Conservation (phyloP, 768 basidiomycete genomes). For the Guyanaporus albipodus region DNA sequence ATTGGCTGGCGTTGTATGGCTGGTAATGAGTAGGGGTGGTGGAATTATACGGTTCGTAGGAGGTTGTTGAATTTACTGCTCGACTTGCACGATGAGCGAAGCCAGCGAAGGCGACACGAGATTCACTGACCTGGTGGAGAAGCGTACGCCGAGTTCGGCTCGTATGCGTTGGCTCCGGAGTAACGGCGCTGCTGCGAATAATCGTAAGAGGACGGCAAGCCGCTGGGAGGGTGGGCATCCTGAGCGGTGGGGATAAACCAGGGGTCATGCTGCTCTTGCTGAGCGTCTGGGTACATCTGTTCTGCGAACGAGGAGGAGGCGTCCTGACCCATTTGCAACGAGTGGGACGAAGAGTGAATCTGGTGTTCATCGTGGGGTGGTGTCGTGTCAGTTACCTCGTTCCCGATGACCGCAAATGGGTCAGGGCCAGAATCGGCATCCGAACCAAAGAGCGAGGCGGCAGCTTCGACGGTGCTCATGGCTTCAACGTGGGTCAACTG, state of each 20-base stretch:
- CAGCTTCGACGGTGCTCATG: slow-evolving; percentile 72
- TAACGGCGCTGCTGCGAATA: slow-evolving; percentile 34
- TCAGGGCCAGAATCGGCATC: slow-evolving; percentile 54
- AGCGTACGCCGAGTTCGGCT: slow-evolving; percentile 16
- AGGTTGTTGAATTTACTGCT: slow-evolving; percentile 11
- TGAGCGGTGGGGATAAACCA: slow-evolving; percentile 26
- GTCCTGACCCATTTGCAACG: slow-evolving; percentile 33
- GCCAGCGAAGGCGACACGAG: neutral
- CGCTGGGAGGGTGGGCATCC: slow-evolving; percentile 14
- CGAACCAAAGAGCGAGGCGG: slow-evolving; percentile 75
- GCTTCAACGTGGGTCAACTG: slow-evolving; percentile 30
- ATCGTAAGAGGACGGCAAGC: slow-evolving; percentile 17
- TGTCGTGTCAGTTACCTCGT: slow-evolving; percentile 32
- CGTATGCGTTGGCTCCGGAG: slow-evolving; percentile 27
- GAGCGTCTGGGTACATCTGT: slow-evolving; percentile 26
- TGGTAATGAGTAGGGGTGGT: slow-evolving; percentile 19
- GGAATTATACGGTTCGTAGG: too few relatives aligned
- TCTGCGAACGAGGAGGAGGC: slow-evolving; percentile 40
- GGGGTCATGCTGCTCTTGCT: slow-evolving; percentile 23
- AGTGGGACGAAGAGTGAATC: slow-evolving; percentile 20
- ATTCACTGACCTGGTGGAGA: slow-evolving; percentile 24
- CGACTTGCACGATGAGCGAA: slow-evolving; percentile 5
- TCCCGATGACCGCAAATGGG: slow-evolving; percentile 60
- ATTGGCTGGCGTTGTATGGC: slow-evolving; percentile 20
- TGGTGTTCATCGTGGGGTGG: slow-evolving; percentile 24